Base-by-base conservation (phyloP, 495 filamentous ascomycete genomes). In the Eremomyces bilateralis region DNA sequence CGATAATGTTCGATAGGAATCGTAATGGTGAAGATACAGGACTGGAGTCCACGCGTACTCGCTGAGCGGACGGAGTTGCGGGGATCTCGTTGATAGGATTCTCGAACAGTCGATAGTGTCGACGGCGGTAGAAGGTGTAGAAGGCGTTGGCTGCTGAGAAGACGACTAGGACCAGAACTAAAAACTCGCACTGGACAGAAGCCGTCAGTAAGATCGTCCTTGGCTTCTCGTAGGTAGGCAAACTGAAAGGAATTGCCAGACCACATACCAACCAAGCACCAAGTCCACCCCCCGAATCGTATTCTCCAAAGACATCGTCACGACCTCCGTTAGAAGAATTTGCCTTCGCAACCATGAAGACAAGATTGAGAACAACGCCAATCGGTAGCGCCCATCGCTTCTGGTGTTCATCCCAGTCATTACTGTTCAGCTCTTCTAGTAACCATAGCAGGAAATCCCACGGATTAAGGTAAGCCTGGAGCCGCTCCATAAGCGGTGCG, bases 71-170 rank as follows among this genome's bases (percentile, higher is more conserved):
- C 4, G 83, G 80, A 1, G 85, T 95, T 25, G 65, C 62, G 2
- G 78, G 85, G 2, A 62, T 47, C 27, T 58, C 53, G 41, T 91
- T 79, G 36, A 94, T 69, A 4, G 77, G 65, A 34, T 65, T 67
- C 53, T 95, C 85, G 53, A 95, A 97, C 27, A 97, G 61, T 45
- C 88, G 74, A 58, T 97, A 97, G 41, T 75, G 71, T 29, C 83
- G 73, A 46, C 74, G 78, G 33, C 78, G 74, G 31, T 64, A 61
- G 58, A 93, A 80, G 25, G 84, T 80, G 53, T 84, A 91, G 48
- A 70, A 56, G 1, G 80, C 71, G 57, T 95, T 97, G 10, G 64
- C 43, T 15, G 62, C 50, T 27, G 81, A 80, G 35, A 78, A 54
- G 31, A 63, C 34, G 1, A 65, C 63, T 6, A 91, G 60, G n/a